A percentile compares a stretch with the other conserved stretches of the same genome.
These are phyloP conservation scores for Cyphellophora attinorum DNA, from an alignment of 2,329 filamentous ascomycete species.

Conservation along the genomic window DNA sequence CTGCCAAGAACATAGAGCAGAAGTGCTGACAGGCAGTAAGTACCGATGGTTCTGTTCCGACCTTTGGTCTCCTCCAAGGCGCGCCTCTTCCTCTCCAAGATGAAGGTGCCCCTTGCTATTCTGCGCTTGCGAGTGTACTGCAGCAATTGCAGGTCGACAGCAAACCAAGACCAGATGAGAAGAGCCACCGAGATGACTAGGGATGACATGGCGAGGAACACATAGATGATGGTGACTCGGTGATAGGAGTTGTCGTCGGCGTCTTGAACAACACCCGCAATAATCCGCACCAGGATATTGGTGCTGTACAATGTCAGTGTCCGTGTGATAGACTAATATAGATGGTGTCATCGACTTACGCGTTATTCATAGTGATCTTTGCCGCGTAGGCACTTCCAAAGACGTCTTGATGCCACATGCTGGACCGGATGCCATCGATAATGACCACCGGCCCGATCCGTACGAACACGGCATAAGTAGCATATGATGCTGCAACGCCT, in stretches of 20 bases:
- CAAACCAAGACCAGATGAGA: constrained; percentile 28
- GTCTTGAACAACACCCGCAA: constrained; percentile 51
- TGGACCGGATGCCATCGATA: no score
- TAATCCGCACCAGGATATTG: constrained; percentile 50
- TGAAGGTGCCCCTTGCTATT: constrained; percentile 33
- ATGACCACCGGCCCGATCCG: no score
- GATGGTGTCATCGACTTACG: constrained; percentile 21
- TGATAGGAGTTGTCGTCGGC: constrained; percentile 47
- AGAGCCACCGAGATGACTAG: constrained; percentile 36
- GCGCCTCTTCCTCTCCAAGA: constrained; percentile 35
- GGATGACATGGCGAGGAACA: constrained; percentile 42
- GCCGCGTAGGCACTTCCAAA: constrained; percentile 50
- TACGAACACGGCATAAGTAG: no score
- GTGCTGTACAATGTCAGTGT: constrained; percentile 29
- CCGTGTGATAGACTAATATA: no score
- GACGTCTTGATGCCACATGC: no score
- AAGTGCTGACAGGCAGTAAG: no score
- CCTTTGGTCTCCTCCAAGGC: no score
- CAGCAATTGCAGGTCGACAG: constrained; percentile 37
- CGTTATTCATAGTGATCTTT: constrained; percentile 54
- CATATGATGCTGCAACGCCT: no score
- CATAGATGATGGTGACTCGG: constrained; percentile 47
- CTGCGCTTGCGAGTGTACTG: constrained; percentile 52
- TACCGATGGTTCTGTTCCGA: no score
- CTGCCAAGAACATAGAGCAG: no score